phyloP scores from a whole-genome alignment of 169 alveolate species.

The Perkinsus chesapeaki region DNA sequence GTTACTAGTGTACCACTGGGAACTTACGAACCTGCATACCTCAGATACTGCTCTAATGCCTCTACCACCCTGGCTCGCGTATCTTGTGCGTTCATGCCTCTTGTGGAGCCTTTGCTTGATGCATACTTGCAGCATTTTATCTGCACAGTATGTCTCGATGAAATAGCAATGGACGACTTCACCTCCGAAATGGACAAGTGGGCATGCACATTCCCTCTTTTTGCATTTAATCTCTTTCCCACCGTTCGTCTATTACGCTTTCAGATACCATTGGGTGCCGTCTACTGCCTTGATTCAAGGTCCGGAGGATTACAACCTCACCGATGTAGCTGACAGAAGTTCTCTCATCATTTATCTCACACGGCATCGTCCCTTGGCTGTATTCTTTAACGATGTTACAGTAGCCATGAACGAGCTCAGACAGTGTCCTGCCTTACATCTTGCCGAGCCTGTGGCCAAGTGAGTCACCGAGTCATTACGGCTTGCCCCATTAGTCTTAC shows the following conservation, averaged over 20 bases:
- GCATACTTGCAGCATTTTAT: neutral
- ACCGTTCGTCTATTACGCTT: no score
- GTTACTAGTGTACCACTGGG: no score
- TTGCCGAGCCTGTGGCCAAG: neutral
- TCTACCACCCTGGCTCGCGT: neutral
- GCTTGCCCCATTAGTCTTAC: no score
- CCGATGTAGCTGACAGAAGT: neutral
- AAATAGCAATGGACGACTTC: neutral
- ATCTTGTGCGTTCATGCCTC: neutral
- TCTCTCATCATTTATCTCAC: neutral
- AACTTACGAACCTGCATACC: no score
- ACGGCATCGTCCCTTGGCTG: neutral
- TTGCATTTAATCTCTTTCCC: no score
- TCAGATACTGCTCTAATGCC: neutral
- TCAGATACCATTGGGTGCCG: neutral
- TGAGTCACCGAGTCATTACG: neutral
- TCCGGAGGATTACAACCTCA: neutral
- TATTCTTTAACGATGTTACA: neutral
- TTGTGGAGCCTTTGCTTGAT: neutral
- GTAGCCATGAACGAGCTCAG: neutral
- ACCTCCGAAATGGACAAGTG: neutral
- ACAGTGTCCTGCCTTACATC: neutral
- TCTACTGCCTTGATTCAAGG: neutral
- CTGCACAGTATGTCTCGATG: neutral
- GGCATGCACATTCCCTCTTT: neutral